Base-by-base conservation (phyloP, 2,329 filamentous ascomycete genomes). In the Xylaria arbuscula region DNA sequence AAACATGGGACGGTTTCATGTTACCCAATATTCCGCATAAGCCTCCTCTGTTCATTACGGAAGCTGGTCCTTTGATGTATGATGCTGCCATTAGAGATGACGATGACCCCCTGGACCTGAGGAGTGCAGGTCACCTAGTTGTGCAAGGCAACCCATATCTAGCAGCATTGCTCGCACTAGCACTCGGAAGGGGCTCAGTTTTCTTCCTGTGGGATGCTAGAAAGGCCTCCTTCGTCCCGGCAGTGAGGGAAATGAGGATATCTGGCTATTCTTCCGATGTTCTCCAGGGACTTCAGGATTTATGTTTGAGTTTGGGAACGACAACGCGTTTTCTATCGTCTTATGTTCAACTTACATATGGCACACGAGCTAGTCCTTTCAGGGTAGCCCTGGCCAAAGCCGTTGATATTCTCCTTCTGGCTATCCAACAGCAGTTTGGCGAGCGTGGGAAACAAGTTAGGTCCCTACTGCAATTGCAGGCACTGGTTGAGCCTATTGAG, bases 1-100 rank as follows among this genome's bases (percentile, higher is more conserved):
- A 85, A 68, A 90, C 90, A 0, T 96, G 93, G 93, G 89, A 93
- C 72, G 81, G 79, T 1, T 94, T 94, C 73, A 80, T 84, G 1
- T 76, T 80, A 11, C 73, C 80, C 0, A 76, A 82, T n/a, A 75
- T 81, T 5, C 76, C 81, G 4, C 79, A 81, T 10, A 72, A 77
- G 1, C 68, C 76, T 48, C 85, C 87, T 1, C 78, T 85, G 1
- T 90, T 92, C 70, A 80, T 94, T 13, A 90, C 89, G 2, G 93
- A 96, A 79, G 88, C 89, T 34, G 91, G 91, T 0, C 83, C 90
- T 1, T 78, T 78, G 10, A 84, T 87, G 1, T 92, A 93, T 68
- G 91, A 95, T 80, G 87, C 90, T 7, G 83, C 89, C 2, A 72
- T 92, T 3, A 74, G 76, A 70, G 78, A 80, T 57, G 71, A 76